These are phyloP conservation scores for Pleurostoma richardsiae DNA, from an alignment of 2,329 filamentous ascomycete species.

Conservation along the genomic window DNA sequence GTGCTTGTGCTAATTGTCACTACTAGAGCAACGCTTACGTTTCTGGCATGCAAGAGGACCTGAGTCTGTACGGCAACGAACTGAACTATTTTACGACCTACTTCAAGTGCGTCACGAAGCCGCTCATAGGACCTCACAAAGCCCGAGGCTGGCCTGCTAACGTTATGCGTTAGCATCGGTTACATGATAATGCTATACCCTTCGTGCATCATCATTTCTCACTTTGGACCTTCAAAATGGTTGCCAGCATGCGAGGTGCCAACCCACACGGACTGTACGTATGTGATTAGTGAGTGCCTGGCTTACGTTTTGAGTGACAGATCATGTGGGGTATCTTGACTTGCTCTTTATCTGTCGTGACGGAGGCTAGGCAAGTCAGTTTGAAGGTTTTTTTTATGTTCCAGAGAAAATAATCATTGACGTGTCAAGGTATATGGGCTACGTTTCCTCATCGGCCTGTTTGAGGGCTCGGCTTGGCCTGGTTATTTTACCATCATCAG, in stretches of 20 bases:
- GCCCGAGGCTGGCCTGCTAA: no score
- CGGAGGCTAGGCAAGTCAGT: neutral
- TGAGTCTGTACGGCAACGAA: slow-evolving; percentile 3
- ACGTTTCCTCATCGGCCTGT: slow-evolving; percentile 6
- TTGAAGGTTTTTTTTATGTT: no score
- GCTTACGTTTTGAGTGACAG: neutral
- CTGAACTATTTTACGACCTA: slow-evolving; percentile 7
- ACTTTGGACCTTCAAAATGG: slow-evolving; percentile 5
- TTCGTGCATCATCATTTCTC: slow-evolving; percentile 6
- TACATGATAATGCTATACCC: slow-evolving; percentile 6
- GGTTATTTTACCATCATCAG: slow-evolving; percentile 4
- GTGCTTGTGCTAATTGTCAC: neutral
- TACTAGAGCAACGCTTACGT: slow-evolving; percentile 5
- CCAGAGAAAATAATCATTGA: no score
- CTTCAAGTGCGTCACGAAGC: slow-evolving; percentile 1
- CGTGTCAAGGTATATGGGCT: slow-evolving; percentile 1
- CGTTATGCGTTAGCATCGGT: neutral
- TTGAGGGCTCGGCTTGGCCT: slow-evolving; percentile 3
- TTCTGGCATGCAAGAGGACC: slow-evolving; percentile 5
- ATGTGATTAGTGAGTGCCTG: neutral
- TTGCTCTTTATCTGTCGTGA: slow-evolving; percentile 2
- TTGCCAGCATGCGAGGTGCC: slow-evolving; percentile 1
- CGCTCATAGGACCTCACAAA: no score
- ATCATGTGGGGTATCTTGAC: slow-evolving; percentile 4
- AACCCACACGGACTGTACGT: neutral